phyloP scores from a whole-genome alignment of 1,139 yeast species.

The Sugiyamaella castrensis region DNA sequence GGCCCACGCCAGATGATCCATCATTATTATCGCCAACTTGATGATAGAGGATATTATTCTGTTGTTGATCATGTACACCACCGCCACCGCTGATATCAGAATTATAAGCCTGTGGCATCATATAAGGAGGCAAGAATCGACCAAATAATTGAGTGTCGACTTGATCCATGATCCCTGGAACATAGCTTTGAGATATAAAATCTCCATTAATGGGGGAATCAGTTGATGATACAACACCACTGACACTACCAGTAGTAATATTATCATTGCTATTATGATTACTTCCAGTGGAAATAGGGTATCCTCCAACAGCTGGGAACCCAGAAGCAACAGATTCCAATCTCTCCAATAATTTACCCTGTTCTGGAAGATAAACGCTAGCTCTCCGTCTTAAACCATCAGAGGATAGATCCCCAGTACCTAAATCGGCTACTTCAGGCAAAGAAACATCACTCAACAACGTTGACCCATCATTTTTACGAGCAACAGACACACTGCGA shows the following conservation, averaged over 20 bases:
- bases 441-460: constrained; percentile 1
- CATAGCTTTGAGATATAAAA: constrained; percentile 38
- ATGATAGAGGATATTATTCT: too few species aligned
- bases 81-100: not conserved
- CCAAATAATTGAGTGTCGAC: constrained; percentile 84
- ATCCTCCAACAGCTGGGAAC: constrained; percentile 10
- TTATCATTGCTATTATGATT: not conserved
- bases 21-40: not conserved
- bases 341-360: constrained; percentile 10
- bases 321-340: constrained; percentile 10
- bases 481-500: not conserved
- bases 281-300: not conserved
- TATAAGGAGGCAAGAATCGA: constrained; percentile 76
- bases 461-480: not conserved
- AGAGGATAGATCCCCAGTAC: constrained; percentile 10
- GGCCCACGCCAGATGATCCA: not conserved
- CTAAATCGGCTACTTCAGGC: constrained; percentile 14
- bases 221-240: not conserved
- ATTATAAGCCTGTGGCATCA: constrained; percentile 41
- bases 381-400: constrained; percentile 11
- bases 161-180: constrained; percentile 81
- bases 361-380: constrained; percentile 9
- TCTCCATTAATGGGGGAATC: not conserved
- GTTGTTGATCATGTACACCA: too few species aligned
- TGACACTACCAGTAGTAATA: not conserved